Percentiles rank a stretch among this genome's conserved stretches.
These are phyloP conservation scores for Vicia faba DNA, from an alignment of 306 rosid genomes.

Conservation along the genomic window DNA sequence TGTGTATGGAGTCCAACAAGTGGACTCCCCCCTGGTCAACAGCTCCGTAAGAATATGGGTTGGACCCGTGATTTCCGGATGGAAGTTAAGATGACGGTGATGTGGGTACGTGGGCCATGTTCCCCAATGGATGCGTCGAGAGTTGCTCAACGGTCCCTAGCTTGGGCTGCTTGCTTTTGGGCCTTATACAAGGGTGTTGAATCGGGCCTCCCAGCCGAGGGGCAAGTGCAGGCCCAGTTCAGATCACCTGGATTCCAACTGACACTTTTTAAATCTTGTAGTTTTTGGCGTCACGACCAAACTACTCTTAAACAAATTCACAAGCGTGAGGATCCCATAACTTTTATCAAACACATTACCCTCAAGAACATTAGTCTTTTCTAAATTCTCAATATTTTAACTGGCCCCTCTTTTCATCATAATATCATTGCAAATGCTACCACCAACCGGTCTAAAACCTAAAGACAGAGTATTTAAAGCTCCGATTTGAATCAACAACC, in stretches of 20 bases:
- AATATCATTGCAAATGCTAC: slow-evolving; percentile 60
- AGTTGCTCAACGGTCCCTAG: too few species aligned
- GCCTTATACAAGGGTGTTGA: too few species aligned
- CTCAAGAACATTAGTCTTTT: slow-evolving; percentile 38
- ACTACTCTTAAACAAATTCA: slow-evolving; percentile 53
- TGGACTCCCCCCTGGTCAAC: too few species aligned
- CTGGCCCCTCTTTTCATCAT: slow-evolving; percentile 68
- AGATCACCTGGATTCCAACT: slow-evolving; percentile 55
- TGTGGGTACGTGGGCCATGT: too few species aligned
- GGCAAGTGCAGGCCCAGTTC: too few species aligned
- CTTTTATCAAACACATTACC: slow-evolving; percentile 55
- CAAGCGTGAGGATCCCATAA: slow-evolving; percentile 74
- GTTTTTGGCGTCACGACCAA: slow-evolving; percentile 66
- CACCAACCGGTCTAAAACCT: slow-evolving; percentile 1
- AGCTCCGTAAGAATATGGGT: too few species aligned
- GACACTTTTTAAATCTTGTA: slow-evolving; percentile 55
- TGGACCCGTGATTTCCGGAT: too few species aligned
- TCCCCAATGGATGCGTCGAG: too few species aligned
- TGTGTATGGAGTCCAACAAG: too few species aligned
- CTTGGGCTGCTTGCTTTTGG: too few species aligned
- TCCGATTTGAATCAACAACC: not conserved
- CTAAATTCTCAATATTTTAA: slow-evolving; percentile 33
- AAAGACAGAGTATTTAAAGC: slow-evolving; percentile 36
- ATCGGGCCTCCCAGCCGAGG: too few species aligned
- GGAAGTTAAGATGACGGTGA: too few species aligned